A percentile compares a stretch with the other conserved stretches of the same genome.
phyloP scores from a whole-genome alignment of 257 asterid species.

The Misopates orontium region DNA sequence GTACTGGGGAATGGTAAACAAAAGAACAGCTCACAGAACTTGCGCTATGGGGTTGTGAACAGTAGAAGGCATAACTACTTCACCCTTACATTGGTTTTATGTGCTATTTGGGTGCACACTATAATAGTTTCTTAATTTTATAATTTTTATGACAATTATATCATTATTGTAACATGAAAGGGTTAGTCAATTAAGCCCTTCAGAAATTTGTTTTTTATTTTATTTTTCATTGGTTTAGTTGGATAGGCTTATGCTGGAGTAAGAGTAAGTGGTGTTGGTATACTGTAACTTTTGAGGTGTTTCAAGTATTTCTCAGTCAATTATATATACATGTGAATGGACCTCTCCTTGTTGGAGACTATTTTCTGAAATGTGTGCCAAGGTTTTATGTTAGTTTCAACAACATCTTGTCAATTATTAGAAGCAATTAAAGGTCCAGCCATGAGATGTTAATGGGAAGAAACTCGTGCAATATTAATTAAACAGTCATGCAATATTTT shows the following conservation, averaged over 20 bases:
- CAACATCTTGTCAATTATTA: too few relatives aligned
- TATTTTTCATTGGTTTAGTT: conserved; percentile 19
- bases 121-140: conserved; percentile 30
- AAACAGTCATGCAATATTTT: too few relatives aligned
- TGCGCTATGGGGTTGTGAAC: conserved; percentile 28
- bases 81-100: conserved; percentile 44
- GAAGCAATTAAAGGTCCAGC: too few relatives aligned
- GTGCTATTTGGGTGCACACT: conserved; percentile 44
- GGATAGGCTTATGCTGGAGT: conserved; percentile 27
- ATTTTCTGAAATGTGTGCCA: too few relatives aligned
- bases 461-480: too few relatives aligned
- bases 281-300: conserved; percentile 29
- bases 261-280: conserved; percentile 7
- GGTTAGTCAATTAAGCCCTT: conserved; percentile 20
- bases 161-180: too few relatives aligned
- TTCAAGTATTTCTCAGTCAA: conserved; percentile 22
- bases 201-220: conserved; percentile 5
- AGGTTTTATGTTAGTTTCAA: too few relatives aligned
- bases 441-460: too few relatives aligned
- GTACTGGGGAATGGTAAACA: conserved; percentile 9
- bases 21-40: conserved; percentile 8
- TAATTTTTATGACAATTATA: too few relatives aligned
- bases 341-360: too few relatives aligned
- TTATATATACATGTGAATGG: conserved; percentile 27
- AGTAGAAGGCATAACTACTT: conserved; percentile 36